These are phyloP conservation scores for Phialophora verrucosa DNA, from an alignment of 2,329 filamentous ascomycete genomes.

Conservation along the genomic window DNA sequence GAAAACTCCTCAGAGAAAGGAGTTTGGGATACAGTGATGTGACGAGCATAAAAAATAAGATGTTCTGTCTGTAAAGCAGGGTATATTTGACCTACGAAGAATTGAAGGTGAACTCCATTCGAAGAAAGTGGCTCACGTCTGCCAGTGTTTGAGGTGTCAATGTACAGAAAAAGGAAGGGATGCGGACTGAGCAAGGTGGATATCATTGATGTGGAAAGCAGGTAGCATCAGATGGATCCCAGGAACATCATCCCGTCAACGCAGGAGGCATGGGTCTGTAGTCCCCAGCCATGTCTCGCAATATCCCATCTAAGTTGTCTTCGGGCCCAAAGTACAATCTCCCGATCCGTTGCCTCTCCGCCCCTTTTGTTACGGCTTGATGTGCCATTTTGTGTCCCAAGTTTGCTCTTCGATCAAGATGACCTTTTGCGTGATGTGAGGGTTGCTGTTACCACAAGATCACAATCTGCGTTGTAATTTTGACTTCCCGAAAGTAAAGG, in stretches of 20 bases:
- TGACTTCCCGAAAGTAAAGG: conserved; percentile 18
- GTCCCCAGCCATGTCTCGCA: neutral
- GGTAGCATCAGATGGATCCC: conserved; percentile 11
- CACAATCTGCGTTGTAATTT: conserved; percentile 13
- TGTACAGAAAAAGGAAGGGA: neutral
- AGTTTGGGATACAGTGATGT: neutral
- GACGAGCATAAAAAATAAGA: neutral
- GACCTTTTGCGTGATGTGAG: neutral
- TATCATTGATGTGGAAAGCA: conserved; percentile 16
- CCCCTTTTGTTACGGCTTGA: neutral
- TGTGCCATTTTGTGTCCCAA: neutral
- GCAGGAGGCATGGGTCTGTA: neutral
- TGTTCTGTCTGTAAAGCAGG: neutral
- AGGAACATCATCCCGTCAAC: conserved; percentile 6
- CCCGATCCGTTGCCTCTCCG: neutral
- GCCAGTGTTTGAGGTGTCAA: neutral
- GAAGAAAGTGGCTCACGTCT: neutral
- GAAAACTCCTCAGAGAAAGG: neutral
- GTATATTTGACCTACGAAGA: neutral
- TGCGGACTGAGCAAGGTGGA: conserved; percentile 13
- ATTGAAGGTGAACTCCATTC: neutral
- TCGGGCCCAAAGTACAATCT: neutral
- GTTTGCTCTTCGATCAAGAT: neutral
- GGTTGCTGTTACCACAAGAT: conserved; percentile 7
- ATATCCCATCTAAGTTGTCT: neutral